Evolutionary conservation across 2,329 filamentous ascomycete species (phyloP), one percentile per base, ranked within the genome.

Genomic region (Tolypocladium paradoxum): DNA sequence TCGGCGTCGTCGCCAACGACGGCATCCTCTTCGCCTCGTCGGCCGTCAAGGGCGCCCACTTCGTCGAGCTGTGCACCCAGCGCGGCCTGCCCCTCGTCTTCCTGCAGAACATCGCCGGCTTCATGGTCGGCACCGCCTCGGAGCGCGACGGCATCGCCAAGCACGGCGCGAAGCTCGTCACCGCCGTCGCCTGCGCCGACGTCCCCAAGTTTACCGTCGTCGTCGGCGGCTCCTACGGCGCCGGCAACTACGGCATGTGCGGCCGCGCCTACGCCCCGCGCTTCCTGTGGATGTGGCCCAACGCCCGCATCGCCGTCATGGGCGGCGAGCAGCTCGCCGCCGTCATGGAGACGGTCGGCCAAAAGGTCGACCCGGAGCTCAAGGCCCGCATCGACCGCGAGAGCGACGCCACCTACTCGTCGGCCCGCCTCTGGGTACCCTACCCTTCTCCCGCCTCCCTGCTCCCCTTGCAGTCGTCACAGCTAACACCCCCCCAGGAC

Each of bases 211-310:
- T 97, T 65, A 99, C 93, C 0, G 89, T 99, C 18, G 88, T 99
- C 1, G 85, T 96, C n/a, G 93, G 93, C 27, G 88, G 87, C 33
- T 91, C 86, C 67, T 93, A 93, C 59, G 92, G 92, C 54, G 92
- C 92, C 8, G 93, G 93, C 4, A 99, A 97, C 70, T 99, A 99
- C 67, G 93, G 92, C 62, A 99, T 99, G 93, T 97, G 90, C 66
- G 93, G 93, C 24, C 81, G 93, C 50, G 92, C 93, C 2, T 99
- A 96, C 70, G 83, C 82, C n/a, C 92, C 92, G 0, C 78, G 90
- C 14, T 90, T 97, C 69, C 71, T 97, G 56, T 96, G 90, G 84
- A 95, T 92, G 78, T 99, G 93, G 93, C 93, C 93, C 40, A 96
- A 95, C 62, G 90, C 93, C n/a, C 87, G 88, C 65, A 90, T 96